A percentile compares a stretch with the other conserved stretches of the same genome.
Evolutionary conservation across 2,329 filamentous ascomycete genomes (phyloP).

Genomic region (Claviceps paspali): DNA sequence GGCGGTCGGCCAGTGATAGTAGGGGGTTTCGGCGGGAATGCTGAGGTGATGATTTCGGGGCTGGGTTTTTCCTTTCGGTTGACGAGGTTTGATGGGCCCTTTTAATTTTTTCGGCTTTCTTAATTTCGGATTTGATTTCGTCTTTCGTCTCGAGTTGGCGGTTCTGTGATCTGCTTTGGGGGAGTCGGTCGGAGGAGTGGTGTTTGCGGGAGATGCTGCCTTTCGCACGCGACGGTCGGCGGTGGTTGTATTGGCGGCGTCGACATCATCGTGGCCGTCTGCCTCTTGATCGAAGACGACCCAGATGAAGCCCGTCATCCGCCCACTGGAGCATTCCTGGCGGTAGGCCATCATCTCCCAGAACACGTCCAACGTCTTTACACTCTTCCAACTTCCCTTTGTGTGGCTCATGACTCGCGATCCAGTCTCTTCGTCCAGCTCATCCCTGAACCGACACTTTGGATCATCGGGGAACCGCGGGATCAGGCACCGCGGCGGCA

Average conservation of each 20-base stretch:
- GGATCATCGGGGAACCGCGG: constrained; percentile 91
- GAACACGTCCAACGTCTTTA: constrained; percentile 75
- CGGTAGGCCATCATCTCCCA: constrained; percentile 98
- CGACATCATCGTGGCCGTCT: not conserved
- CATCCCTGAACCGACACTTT: constrained; percentile 76
- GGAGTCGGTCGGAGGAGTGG: constrained; percentile 20
- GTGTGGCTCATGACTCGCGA: constrained; percentile 35
- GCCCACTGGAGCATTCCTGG: constrained; percentile 86
- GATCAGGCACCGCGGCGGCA: constrained; percentile 70
- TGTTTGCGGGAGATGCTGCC: no score
- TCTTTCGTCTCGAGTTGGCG: constrained; percentile 1
- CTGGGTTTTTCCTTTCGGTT: constrained; percentile 49
- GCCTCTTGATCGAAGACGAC: constrained; percentile 54
- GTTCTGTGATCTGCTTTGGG: constrained; percentile 8
- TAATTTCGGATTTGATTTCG: constrained; percentile 18
- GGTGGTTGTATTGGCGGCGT: not conserved
- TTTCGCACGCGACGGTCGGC: not conserved
- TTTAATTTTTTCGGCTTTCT: constrained; percentile 32
- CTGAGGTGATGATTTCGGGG: constrained; percentile 34
- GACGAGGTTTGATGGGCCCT: constrained; percentile 47
- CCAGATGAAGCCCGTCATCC: constrained; percentile 91
- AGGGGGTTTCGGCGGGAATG: constrained; percentile 36
- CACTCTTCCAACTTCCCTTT: constrained; percentile 63
- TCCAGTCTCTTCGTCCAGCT: constrained; percentile 71
- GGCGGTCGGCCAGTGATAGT: constrained; percentile 49